Evolutionary conservation across 768 basidiomycete genomes (phyloP).

Genomic region (Rossbeevera mucosa): DNA sequence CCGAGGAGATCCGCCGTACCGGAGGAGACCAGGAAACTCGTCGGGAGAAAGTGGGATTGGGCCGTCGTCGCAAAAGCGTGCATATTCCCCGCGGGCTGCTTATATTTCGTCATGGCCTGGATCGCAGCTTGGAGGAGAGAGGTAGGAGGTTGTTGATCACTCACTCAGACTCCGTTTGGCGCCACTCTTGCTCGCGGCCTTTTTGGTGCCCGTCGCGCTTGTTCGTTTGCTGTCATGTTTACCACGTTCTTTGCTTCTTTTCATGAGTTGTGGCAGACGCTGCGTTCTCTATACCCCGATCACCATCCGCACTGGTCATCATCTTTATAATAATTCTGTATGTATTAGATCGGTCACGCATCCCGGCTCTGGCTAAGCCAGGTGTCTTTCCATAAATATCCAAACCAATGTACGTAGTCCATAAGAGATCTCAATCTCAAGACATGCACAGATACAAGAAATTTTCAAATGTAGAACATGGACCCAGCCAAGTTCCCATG

Average conservation of each 20-base stretch:
- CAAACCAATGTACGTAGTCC: too few species aligned
- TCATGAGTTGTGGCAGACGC: not conserved
- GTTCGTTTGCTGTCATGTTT: not conserved
- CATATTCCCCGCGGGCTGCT: constrained; percentile 63
- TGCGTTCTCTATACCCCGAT: not conserved
- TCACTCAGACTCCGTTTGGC: not conserved
- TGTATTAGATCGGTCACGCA: not conserved
- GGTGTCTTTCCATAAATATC: not conserved
- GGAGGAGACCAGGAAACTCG: constrained; percentile 24
- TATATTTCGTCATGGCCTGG: constrained; percentile 85
- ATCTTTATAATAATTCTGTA: not conserved
- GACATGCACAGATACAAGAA: not conserved
- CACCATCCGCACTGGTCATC: not conserved
- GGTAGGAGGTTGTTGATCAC: constrained; percentile 20
- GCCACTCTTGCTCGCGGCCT: not conserved
- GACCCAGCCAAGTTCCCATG: constrained; percentile 52
- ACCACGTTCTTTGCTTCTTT: not conserved
- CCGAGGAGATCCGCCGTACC: constrained; percentile 11
- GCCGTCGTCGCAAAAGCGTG: constrained; percentile 62
- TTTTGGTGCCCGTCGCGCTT: not conserved
- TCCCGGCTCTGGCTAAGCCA: not conserved
- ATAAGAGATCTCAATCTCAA: too few species aligned
- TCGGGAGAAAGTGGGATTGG: constrained; percentile 79
- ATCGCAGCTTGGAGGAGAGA: constrained; percentile 41
- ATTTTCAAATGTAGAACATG: constrained; percentile 71